Evolutionary conservation across 2,329 filamentous ascomycete genomes (phyloP), one percentile per base, ranked within the genome.

Genomic region (Davidsoniella eucalypti): DNA sequence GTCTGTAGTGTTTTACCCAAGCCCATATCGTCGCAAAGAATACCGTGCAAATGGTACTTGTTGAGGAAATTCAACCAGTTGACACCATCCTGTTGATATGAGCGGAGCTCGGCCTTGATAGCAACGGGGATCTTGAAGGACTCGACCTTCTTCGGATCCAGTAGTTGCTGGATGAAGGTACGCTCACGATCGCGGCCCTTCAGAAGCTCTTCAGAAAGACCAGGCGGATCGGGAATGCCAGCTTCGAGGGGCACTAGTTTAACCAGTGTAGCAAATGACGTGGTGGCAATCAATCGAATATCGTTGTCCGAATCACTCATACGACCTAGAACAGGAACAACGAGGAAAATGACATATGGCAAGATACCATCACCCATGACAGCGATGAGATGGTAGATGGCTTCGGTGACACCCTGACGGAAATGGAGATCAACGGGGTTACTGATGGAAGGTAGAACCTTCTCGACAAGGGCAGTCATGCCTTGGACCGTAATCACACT

Each of bases 301-400:
- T 96, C 92, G 56, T 93, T 90, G 61, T 98, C 90, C 0, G 90
- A 94, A 63, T 98, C 92, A 61, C 92, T 96, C 92, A 98, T 98
- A 42, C 92, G 82, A 49, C 92, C 92, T 47, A 98, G 74, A 3
- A 98, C 92, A 12, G 92, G 92, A 10, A 96, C 93, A 53, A 98
- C 93, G 56, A 98, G 77, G 77, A 98, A 98, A 59, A 98, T 95
- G 55, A 98, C 92, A 60, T 98, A 98, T 2, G 93, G 92, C 26
- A 98, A 67, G 52, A 98, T 98, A 37, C 78, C 76, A 61, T 96
- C 92, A 55, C 94, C 92, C 92, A 98, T 98, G 47, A 95, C 88
- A 54, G 93, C 86, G 56, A 98, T 98, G 53, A 98, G 70, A 64
- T 98, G 92, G 62, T 98, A 98, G 53, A 98, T 84, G 58, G 80